phyloP scores from a whole-genome alignment of 1,139 yeast genomes.

The Magnusiomyces ingens region DNA sequence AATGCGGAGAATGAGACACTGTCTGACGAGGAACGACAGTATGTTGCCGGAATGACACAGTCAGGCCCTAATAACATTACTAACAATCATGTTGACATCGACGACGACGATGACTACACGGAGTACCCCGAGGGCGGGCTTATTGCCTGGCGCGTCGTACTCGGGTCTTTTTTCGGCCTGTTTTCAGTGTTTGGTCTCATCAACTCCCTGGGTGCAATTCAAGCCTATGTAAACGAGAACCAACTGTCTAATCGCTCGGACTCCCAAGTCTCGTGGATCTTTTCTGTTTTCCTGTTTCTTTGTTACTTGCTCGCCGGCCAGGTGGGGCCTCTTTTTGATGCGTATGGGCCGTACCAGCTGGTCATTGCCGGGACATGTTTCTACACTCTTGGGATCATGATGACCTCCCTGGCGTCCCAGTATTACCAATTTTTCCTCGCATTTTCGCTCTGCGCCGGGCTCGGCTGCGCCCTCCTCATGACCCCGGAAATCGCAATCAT shows the following conservation, averaged over 20 bases:
- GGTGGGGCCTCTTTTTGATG: conserved; percentile 58
- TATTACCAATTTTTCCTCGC: conserved; percentile 54
- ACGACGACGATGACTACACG: conserved; percentile 1
- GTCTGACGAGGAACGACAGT: too few relatives aligned
- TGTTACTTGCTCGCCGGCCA: conserved; percentile 50
- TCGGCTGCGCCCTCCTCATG: conserved; percentile 53
- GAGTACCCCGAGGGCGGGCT: conserved; percentile 49
- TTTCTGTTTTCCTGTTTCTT: conserved; percentile 52
- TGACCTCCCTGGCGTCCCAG: conserved; percentile 47
- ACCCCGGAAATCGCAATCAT: conserved; percentile 55
- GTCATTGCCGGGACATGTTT: conserved; percentile 42
- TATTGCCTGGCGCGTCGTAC: conserved; percentile 47
- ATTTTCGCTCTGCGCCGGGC: conserved; percentile 50
- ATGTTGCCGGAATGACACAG: too few relatives aligned
- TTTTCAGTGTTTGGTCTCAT: conserved; percentile 58
- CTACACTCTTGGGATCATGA: conserved; percentile 46
- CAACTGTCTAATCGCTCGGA: conserved; percentile 43
- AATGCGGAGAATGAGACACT: too few relatives aligned
- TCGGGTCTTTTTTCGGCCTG: conserved; percentile 61
- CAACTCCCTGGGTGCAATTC: conserved; percentile 64
- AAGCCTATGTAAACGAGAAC: conserved; percentile 53
- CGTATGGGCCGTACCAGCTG: conserved; percentile 48
- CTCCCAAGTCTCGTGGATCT: conserved; percentile 59
- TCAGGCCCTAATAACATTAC: too few relatives aligned
- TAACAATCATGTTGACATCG: neutral